Base-by-base conservation (phyloP, 768 basidiomycete genomes). In the Suillus decipiens region DNA sequence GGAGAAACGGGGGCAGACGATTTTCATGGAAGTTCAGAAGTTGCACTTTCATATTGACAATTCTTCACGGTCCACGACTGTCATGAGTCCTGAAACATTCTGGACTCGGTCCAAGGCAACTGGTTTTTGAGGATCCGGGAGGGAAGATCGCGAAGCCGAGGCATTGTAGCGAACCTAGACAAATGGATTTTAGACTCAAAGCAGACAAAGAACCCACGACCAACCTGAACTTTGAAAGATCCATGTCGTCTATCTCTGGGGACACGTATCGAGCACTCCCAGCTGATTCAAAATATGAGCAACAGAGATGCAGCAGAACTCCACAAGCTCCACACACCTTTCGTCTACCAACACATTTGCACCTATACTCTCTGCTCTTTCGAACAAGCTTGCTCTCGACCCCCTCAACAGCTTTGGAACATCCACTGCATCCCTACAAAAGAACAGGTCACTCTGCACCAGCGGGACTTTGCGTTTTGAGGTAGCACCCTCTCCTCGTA, bases 1-100 rank as follows among this genome's bases (percentile, higher is more conserved):
- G 12, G 24, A n/a, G 1, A 34, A 53, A 28, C 36, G 37, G 43
- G 11, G 3, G 39, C 14, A 22, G 0, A 43, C 10, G 10, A 59
- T 19, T 57, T 59, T 36, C 67, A 65, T 63, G 65, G 47, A 53
- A 61, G 64, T 60, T 51, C 59, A 34, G 24, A 33, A 5, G 10
- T 34, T 34, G 19, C 33, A 6, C 33, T 33, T 12, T 28, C 12
- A 75, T 58, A 47, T 62, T 2, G 53, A 31, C 31, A 70, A 51
- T 61, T 70, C 75, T 65, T 75, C 78, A 55, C 86, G 79, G 54
- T 76, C 77, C 57, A 87, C 31, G 70, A 92, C 84, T 43, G 88
- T 91, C 91, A 92, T 93, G 36, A 91, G 80, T 10, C 90, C 91
- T 2, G 88, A 87, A 7, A 92, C 80, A 65, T 83, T 81, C 66